Evolutionary conservation across 2,329 filamentous ascomycete genomes (phyloP).

Genomic region (Diaporthe capsici): DNA sequence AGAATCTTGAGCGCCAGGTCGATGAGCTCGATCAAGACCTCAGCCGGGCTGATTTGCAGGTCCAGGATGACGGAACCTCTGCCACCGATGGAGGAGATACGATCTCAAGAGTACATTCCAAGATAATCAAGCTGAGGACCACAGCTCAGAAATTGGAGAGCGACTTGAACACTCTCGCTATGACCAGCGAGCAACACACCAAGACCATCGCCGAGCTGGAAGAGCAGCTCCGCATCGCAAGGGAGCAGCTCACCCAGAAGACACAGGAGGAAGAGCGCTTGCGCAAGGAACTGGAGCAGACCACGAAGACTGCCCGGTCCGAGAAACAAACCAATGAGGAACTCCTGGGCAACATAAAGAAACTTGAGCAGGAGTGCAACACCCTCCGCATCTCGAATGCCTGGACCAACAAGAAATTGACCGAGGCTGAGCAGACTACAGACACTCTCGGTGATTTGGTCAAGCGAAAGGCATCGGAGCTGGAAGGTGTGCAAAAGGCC

Average conservation of each 20-base stretch:
- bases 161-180: not conserved
- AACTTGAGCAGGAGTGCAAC: not conserved
- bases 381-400: not conserved
- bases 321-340: not conserved
- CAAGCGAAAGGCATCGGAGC: not conserved
- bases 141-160: not conserved
- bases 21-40: slow-evolving; percentile 7
- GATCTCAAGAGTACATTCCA: not conserved
- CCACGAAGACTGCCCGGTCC: not conserved
- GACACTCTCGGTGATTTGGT: not conserved
- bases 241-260: not conserved
- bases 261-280: not conserved
- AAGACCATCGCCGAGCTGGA: not conserved
- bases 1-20: slow-evolving; percentile 9
- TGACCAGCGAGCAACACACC: not conserved
- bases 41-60: not conserved
- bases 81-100: not conserved
- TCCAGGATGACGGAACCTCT: not conserved
- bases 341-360: not conserved
- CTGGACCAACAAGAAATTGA: not conserved
- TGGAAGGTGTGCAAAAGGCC: not conserved
- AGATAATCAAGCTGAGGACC: not conserved
- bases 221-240: not conserved
- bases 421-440: not conserved
- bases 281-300: not conserved